A percentile compares a stretch with the other conserved stretches of the same genome.
Evolutionary conservation across 306 rosid species (phyloP).

Genomic region (Fragaria ananassa): DNA sequence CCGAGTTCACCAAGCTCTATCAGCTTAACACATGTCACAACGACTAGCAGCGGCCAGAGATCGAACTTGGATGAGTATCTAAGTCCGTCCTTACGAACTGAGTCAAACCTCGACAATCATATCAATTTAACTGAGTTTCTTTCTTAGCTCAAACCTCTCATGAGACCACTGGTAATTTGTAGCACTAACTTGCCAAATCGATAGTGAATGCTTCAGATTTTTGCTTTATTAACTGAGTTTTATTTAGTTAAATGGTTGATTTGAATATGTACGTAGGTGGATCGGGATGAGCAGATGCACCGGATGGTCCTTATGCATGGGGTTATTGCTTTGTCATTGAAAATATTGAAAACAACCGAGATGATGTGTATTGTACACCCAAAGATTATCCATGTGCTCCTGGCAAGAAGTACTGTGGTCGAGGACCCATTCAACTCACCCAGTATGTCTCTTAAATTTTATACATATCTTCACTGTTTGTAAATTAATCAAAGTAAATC

Average conservation of each 20-base stretch:
- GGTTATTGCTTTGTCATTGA: constrained; percentile 53
- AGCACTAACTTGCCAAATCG: neutral
- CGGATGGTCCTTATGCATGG: constrained; percentile 71
- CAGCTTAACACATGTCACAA: too few relatives aligned
- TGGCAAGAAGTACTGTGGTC: constrained; percentile 45
- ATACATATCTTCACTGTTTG: too few relatives aligned
- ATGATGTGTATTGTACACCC: constrained; percentile 17
- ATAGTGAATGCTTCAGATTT: neutral
- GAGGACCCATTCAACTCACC: constrained; percentile 60
- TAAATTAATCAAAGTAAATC: neutral
- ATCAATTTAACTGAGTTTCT: constrained; percentile 9
- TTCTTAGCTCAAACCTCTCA: constrained; percentile 53
- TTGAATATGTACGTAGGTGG: constrained; percentile 32
- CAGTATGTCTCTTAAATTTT: constrained; percentile 14
- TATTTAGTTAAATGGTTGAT: too few relatives aligned
- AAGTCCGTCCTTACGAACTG: too few relatives aligned
- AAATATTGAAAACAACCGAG: too few relatives aligned
- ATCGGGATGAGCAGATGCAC: constrained; percentile 43
- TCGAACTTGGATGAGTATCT: too few relatives aligned
- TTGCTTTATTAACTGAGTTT: neutral
- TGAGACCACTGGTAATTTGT: constrained; percentile 41
- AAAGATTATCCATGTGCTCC: constrained; percentile 43
- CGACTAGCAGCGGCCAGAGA: too few relatives aligned
- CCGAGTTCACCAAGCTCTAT: too few relatives aligned
- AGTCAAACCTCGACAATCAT: too few relatives aligned